A percentile compares a stretch with the other conserved stretches of the same genome.
phyloP scores from a whole-genome alignment of 345 rosid species.

The Stellera chamaejasme region DNA sequence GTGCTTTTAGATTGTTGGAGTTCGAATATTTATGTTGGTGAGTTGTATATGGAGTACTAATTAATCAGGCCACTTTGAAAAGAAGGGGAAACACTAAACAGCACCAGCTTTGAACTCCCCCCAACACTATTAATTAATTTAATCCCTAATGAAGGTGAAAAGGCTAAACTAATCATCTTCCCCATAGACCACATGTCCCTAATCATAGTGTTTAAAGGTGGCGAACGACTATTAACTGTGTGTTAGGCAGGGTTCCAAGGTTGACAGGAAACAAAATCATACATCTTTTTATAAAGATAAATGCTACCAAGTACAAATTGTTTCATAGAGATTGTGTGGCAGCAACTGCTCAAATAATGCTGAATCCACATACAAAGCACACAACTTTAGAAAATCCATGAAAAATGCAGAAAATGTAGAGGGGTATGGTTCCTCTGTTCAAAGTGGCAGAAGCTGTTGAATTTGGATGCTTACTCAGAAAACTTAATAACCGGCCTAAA shows the following conservation, averaged over 20 bases:
- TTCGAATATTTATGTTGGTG: constrained; percentile 24
- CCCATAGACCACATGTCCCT: constrained; percentile 20
- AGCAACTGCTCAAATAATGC: too few species aligned
- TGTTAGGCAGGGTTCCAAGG: constrained; percentile 9
- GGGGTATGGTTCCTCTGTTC: background rate
- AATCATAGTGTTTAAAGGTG: constrained; percentile 22
- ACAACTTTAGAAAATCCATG: too few species aligned
- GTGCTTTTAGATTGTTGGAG: constrained; percentile 15
- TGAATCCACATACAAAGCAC: too few species aligned
- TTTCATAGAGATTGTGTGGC: too few species aligned
- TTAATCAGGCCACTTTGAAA: background rate
- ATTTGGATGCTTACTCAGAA: constrained; percentile 24
- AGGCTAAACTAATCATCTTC: constrained; percentile 15
- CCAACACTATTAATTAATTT: constrained; percentile 10
- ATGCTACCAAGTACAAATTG: background rate
- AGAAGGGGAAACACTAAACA: background rate
- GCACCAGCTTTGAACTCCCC: constrained; percentile 10
- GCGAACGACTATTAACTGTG: constrained; percentile 13
- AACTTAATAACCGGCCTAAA: too few species aligned
- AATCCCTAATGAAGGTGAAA: constrained; percentile 10
- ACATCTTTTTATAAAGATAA: background rate
- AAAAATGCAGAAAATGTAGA: too few species aligned
- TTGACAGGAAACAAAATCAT: constrained; percentile 13
- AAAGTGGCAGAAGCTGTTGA: constrained; percentile 29
- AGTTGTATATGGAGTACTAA: constrained; percentile 21